phyloP scores from a whole-genome alignment of 2,329 filamentous ascomycete genomes.

The Pyricularia grisea region DNA sequence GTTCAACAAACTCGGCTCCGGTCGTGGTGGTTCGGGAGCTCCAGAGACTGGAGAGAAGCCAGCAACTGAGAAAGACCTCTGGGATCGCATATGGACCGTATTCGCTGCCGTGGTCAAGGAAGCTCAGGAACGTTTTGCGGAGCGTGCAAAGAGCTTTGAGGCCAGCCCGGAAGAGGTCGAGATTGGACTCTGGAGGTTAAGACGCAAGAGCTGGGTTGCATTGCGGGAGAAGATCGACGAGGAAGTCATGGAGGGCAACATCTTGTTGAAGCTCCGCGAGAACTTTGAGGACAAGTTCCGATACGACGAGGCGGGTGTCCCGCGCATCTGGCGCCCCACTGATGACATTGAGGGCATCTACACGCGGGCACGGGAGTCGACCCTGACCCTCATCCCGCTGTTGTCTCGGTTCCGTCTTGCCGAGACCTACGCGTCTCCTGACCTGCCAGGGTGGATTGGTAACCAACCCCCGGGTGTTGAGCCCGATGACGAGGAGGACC shows the following conservation, averaged over 20 bases:
- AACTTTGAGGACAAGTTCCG: slow-evolving; percentile 99
- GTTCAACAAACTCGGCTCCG: slow-evolving; percentile 92
- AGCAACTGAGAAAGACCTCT: slow-evolving; percentile 70
- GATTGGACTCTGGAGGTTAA: slow-evolving; percentile 82
- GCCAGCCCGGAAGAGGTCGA: slow-evolving; percentile 86
- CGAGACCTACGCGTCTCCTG: slow-evolving; percentile 65
- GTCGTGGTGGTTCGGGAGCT: slow-evolving; percentile 71
- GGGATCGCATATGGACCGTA: slow-evolving; percentile 88
- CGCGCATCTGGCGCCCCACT: slow-evolving; percentile 89
- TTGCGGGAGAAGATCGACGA: slow-evolving; percentile 87
- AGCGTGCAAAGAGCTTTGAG: slow-evolving; percentile 87
- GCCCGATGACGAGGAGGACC: slow-evolving; percentile 79
- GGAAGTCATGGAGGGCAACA: slow-evolving; percentile 95
- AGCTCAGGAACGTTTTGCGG: slow-evolving; percentile 76
- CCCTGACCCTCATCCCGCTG: slow-evolving; percentile 80
- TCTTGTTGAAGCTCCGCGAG: slow-evolving; percentile 88
- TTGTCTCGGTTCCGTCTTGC: slow-evolving; percentile 75
- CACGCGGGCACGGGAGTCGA: slow-evolving; percentile 85
- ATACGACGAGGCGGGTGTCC: slow-evolving; percentile 90
- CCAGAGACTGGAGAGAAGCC: slow-evolving; percentile 70
- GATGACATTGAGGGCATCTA: slow-evolving; percentile 97
- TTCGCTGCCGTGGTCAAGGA: slow-evolving; percentile 78
- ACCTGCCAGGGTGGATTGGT: slow-evolving; percentile 79
- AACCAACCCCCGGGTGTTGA: slow-evolving; percentile 64
- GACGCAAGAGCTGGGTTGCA: slow-evolving; percentile 90